Evolutionary conservation across 371 early-diverging fungal species (phyloP).

Genomic region (Mucor circinelloides): DNA sequence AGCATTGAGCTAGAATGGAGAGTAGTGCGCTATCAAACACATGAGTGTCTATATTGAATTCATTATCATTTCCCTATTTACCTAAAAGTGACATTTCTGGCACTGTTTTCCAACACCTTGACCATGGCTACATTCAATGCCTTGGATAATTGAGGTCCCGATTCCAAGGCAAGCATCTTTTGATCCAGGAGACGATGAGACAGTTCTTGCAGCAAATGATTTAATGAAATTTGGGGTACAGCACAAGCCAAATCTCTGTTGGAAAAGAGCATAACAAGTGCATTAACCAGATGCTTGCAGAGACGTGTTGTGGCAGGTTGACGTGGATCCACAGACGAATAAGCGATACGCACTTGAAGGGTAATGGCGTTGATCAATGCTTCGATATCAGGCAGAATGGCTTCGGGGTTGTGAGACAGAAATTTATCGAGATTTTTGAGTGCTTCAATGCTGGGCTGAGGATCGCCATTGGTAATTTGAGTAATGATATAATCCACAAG

Average conservation of each 20-base stretch:
- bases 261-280: conserved; percentile 78
- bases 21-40: conserved; percentile 53
- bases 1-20: conserved; percentile 54
- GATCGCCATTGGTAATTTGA: conserved; percentile 77
- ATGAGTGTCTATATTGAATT: background rate
- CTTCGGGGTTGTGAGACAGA: conserved; percentile 54
- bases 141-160: conserved; percentile 68
- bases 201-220: conserved; percentile 73
- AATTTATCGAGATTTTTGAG: conserved; percentile 78
- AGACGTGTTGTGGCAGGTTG: conserved; percentile 54
- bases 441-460: conserved; percentile 74
- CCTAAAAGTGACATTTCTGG: conserved; percentile 77
- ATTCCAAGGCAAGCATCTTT: conserved; percentile 62
- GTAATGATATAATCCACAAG: conserved; percentile 72
- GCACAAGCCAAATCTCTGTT: conserved; percentile 64
- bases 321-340: conserved; percentile 60
- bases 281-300: conserved; percentile 80
- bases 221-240: conserved; percentile 65
- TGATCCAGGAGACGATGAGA: conserved; percentile 81
- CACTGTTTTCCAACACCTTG: conserved; percentile 82
- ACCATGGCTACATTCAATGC: conserved; percentile 89
- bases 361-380: conserved; percentile 76
- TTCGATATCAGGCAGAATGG: conserved; percentile 66
- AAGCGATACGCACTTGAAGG: conserved; percentile 78
- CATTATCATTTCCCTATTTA: conserved; percentile 19